Conservation (phyloP, 176 grass and related monocot genomes). For the Oryza nivara region DNA sequence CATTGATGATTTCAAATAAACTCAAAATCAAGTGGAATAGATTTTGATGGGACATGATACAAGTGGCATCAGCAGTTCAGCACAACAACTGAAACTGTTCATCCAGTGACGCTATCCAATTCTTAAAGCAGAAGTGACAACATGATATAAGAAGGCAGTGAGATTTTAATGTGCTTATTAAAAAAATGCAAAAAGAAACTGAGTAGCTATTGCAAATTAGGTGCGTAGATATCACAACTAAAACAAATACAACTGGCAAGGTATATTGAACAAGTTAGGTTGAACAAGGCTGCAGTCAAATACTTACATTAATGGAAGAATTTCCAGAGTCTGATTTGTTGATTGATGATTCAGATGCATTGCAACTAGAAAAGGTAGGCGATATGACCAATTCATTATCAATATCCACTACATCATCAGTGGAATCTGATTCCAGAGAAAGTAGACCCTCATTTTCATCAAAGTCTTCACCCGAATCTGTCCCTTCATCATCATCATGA, state of each 20-base stretch:
- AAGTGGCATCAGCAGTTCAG: background rate
- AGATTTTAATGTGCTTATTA: background rate
- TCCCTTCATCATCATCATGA: constrained; percentile 34
- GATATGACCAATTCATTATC: constrained; percentile 30
- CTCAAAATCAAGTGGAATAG: background rate
- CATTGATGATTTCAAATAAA: constrained; percentile 12
- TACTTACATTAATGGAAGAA: constrained; percentile 51
- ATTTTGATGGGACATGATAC: background rate
- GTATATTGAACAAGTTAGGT: background rate
- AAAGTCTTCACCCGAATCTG: constrained; percentile 42
- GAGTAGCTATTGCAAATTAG: background rate
- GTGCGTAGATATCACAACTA: background rate
- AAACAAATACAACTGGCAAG: background rate
- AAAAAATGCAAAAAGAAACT: background rate
- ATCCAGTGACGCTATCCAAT: background rate
- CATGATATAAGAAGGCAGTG: background rate
- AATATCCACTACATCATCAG: constrained; percentile 47
- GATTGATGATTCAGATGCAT: constrained; percentile 34
- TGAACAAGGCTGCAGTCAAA: background rate
- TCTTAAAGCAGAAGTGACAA: background rate
- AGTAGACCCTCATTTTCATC: constrained; percentile 36
- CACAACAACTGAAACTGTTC: background rate
- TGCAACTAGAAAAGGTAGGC: background rate
- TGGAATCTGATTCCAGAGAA: constrained; percentile 47
- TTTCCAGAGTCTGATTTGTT: constrained; percentile 31